Evolutionary conservation across 768 basidiomycete species (phyloP).

Genomic region (Suillus sp.): DNA sequence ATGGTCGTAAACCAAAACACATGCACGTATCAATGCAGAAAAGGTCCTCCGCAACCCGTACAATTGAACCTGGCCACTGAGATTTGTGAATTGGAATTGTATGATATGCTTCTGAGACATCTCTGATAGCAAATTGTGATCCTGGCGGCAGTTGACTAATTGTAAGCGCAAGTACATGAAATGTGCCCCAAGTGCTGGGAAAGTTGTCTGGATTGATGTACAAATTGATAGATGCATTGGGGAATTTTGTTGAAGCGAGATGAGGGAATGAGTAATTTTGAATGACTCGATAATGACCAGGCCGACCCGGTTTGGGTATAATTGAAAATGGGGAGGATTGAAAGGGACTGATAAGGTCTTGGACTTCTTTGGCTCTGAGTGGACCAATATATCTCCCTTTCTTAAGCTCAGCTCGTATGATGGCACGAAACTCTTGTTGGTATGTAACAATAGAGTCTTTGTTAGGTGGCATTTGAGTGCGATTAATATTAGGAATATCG

Average conservation of each 20-base stretch:
- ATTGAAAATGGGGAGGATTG: slow-evolving; percentile 26
- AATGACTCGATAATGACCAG: slow-evolving; percentile 34
- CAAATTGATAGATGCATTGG: slow-evolving; percentile 26
- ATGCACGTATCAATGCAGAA: too few species aligned
- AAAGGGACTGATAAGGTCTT: slow-evolving; percentile 20
- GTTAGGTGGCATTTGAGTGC: slow-evolving; percentile 16
- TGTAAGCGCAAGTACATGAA: too few species aligned
- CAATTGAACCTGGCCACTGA: too few species aligned
- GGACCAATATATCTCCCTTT: slow-evolving; percentile 11
- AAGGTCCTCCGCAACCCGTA: too few species aligned
- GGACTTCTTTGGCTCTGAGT: slow-evolving; percentile 13
- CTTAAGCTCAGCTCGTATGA: slow-evolving; percentile 2
- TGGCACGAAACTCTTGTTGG: slow-evolving; percentile 3
- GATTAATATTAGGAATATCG: slow-evolving; percentile 10
- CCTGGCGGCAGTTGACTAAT: too few species aligned
- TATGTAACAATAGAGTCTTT: slow-evolving; percentile 12
- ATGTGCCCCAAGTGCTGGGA: too few species aligned
- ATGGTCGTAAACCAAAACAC: too few species aligned
- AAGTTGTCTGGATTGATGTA: too few species aligned
- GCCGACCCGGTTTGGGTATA: slow-evolving; percentile 39
- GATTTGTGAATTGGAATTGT: too few species aligned
- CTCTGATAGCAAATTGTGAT: too few species aligned
- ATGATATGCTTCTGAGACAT: too few species aligned
- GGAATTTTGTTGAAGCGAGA: neutral
- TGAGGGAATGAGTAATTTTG: slow-evolving; percentile 42